phyloP scores from a whole-genome alignment of 306 rosid genomes.

The Abrus precatorius region DNA sequence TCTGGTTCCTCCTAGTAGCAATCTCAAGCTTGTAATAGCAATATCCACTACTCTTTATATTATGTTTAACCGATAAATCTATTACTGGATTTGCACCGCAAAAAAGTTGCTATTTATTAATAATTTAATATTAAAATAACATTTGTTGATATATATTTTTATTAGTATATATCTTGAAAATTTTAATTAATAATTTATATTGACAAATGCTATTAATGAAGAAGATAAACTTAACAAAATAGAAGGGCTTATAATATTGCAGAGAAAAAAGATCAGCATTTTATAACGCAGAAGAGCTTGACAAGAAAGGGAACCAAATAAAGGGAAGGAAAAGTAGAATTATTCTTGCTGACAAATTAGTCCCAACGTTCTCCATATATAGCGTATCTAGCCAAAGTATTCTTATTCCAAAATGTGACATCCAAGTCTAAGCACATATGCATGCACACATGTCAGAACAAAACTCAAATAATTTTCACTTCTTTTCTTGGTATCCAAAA shows the following conservation, averaged over 20 bases:
- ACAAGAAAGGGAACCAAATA: conserved; percentile 4
- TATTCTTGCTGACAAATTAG: conserved; percentile 33
- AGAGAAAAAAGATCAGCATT: no score
- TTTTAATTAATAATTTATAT: no score
- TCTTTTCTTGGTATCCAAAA: not conserved
- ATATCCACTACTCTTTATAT: not conserved
- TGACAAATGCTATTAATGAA: not conserved
- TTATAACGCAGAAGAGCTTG: not conserved
- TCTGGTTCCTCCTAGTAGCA: not conserved
- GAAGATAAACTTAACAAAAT: conserved; percentile 21
- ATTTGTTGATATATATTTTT: no score
- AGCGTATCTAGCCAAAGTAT: not conserved
- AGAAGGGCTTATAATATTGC: not conserved
- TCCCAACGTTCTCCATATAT: conserved; percentile 42
- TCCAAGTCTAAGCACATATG: conserved; percentile 35
- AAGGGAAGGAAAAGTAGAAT: not conserved
- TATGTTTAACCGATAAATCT: not conserved
- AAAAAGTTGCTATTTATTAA: no score
- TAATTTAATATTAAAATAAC: no score
- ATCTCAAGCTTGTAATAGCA: conserved; percentile 4
- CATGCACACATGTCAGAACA: conserved; percentile 18
- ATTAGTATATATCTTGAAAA: no score
- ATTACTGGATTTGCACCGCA: not conserved
- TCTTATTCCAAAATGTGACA: conserved; percentile 48
- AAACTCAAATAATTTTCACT: conserved; percentile 12